Percentiles rank a stretch among this genome's conserved stretches.
These are phyloP conservation scores for Aristolochia contorta DNA, from an alignment of 164 flowering plant species.

Conservation along the genomic window DNA sequence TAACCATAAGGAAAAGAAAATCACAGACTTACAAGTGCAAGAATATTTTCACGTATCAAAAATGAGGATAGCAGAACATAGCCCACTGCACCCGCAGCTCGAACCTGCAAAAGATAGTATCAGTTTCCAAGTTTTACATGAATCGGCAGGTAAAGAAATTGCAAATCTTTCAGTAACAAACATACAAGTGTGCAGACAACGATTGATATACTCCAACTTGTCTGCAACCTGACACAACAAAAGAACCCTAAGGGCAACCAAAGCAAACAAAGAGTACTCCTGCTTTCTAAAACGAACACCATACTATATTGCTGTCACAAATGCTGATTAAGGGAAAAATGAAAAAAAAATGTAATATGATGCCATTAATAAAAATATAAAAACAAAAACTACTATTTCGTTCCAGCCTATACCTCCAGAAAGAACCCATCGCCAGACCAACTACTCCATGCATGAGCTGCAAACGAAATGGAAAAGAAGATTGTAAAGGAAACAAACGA, in stretches of 20 bases:
- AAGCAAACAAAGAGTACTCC: too few relatives aligned
- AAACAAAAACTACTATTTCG: not conserved
- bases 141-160: not conserved
- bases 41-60: conserved; percentile 25
- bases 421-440: conserved; percentile 80
- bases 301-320: too few relatives aligned
- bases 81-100: conserved; percentile 69
- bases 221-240: conserved; percentile 47
- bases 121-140: not conserved
- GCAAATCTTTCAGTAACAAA: conserved; percentile 6
- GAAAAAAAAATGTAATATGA: too few relatives aligned
- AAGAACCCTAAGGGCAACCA: conserved; percentile 1
- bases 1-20: too few relatives aligned
- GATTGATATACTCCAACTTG: conserved; percentile 67
- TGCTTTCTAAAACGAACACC: too few relatives aligned
- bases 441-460: conserved; percentile 88
- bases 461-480: conserved; percentile 4
- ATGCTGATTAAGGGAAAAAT: not conserved
- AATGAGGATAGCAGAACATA: conserved; percentile 75
- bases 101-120: conserved; percentile 40
- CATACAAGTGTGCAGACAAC: conserved; percentile 61
- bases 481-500: too few relatives aligned
- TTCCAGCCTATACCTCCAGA: too few relatives aligned
- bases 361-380: not conserved
- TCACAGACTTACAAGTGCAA: too few relatives aligned